Evolutionary conservation across 2,329 filamentous ascomycete genomes (phyloP).

Genomic region (Arthrinium puccinioides): DNA sequence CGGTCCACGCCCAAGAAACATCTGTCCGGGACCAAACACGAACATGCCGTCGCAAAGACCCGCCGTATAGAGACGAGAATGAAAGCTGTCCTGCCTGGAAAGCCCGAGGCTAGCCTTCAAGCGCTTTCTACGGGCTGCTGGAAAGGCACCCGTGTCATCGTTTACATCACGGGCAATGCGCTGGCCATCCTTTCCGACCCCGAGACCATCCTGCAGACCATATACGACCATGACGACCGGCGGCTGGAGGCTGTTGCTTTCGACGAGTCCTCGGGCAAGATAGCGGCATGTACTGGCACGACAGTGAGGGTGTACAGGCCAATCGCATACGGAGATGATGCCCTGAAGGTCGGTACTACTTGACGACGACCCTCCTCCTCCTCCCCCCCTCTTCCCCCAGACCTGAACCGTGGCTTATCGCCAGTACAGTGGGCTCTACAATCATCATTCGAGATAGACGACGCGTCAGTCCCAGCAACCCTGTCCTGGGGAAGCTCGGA

Average conservation of each 20-base stretch:
- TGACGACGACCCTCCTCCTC: neutral
- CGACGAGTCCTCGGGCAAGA: constrained; percentile 76
- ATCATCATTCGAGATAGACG: constrained; percentile 47
- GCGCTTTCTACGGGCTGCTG: constrained; percentile 39
- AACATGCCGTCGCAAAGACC: too few relatives aligned
- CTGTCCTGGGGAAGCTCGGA: constrained; percentile 84
- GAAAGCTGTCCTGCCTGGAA: constrained; percentile 41
- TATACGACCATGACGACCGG: constrained; percentile 72
- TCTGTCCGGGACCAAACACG: too few relatives aligned
- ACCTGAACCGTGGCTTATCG: too few relatives aligned
- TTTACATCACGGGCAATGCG: constrained; percentile 84
- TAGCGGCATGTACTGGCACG: constrained; percentile 64
- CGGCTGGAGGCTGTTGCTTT: constrained; percentile 68
- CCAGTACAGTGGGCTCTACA: constrained; percentile 54
- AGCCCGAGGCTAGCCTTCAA: constrained; percentile 39
- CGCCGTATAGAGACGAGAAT: constrained; percentile 28
- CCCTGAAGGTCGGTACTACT: constrained; percentile 56
- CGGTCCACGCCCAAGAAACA: too few relatives aligned
- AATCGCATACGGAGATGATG: constrained; percentile 60
- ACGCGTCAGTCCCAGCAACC: constrained; percentile 36
- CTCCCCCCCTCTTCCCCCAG: neutral
- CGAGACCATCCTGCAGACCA: constrained; percentile 74
- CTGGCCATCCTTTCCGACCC: constrained; percentile 75
- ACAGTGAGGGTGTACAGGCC: constrained; percentile 74
- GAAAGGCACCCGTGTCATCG: constrained; percentile 29